These are phyloP conservation scores for Yueomyces sinensis DNA, from an alignment of 805 yeast species.

Conservation along the genomic window DNA sequence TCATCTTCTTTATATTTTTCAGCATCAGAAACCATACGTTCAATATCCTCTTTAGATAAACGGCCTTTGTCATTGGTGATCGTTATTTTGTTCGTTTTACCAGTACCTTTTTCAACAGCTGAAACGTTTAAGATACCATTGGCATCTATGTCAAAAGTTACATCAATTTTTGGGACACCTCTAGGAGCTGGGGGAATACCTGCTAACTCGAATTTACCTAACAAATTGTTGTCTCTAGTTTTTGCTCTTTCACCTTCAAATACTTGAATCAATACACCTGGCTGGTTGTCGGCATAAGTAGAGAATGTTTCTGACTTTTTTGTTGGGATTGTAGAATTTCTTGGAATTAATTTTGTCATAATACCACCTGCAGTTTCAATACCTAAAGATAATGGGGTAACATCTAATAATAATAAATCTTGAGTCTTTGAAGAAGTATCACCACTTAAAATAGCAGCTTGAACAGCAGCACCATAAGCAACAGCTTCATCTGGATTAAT, in stretches of 20 bases:
- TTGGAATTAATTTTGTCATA: conserved; percentile 94
- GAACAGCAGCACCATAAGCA: conserved; percentile 98
- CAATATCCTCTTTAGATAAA: conserved; percentile 93
- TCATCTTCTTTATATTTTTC: conserved; percentile 96
- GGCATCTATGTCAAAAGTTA: conserved; percentile 92
- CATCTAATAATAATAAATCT: conserved; percentile 88
- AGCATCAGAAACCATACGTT: conserved; percentile 95
- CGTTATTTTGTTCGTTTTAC: conserved; percentile 93
- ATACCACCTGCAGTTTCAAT: conserved; percentile 99
- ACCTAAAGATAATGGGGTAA: conserved; percentile 94
- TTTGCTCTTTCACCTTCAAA: conserved; percentile 97
- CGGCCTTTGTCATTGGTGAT: conserved; percentile 98
- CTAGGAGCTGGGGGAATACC: conserved; percentile 99
- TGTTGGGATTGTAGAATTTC: conserved; percentile 95
- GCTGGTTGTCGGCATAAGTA: conserved; percentile 95
- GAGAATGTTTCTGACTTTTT: conserved; percentile 95
- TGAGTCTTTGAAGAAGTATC: conserved; percentile 94
- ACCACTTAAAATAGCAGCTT: conserved; percentile 93
- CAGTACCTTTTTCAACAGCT: conserved; percentile 97
- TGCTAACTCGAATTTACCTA: conserved; percentile 92
- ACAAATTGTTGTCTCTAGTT: conserved; percentile 89
- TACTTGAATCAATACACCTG: conserved; percentile 96
- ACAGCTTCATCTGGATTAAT: conserved; percentile 99
- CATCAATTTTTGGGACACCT: conserved; percentile 98
- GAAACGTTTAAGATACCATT: conserved; percentile 95